Evolutionary conservation across 768 basidiomycete species (phyloP), one percentile per base, ranked within the genome.

Genomic region (Lanmaoa rubissima): DNA sequence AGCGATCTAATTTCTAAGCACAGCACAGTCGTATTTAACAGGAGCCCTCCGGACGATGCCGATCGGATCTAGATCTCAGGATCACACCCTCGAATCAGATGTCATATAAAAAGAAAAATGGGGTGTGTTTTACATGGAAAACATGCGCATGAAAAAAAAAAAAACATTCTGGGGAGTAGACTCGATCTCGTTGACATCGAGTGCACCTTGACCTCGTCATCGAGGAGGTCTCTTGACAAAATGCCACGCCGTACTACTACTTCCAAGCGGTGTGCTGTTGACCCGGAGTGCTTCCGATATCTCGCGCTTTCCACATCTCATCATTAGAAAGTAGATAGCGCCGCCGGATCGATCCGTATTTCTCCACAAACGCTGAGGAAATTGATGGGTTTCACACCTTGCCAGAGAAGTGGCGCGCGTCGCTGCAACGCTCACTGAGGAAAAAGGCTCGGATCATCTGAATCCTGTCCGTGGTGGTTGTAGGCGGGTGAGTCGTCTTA

Each of bases 21-120:
- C 51, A 41, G 17, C 32, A 34, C 2, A 14, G 32, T 13, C 53
- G 34, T 55, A 55, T 55, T 55, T 55, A 55, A 38, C 52, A 38
- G 35, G 32, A 19, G 53, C 21, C 40, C 42, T 42, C 21, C 59
- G 59, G 59, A 50, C 52, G 48, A 61, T 60, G 59, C 59, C 59
- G 59, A 55, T 24, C 21, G 21, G 21, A 24, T 55, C 34, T 31
- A 35, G 54, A 55, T 41, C 39, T 54, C 53, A 49, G 48, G 35
- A 38, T 49, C 36, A 49, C 21, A 52, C 49, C 53, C 52, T 51
- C n/a, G 24, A 51, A 53, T 54, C 28, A 39, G 51, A 52, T 53
- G 35, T 21, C 35, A 1, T n/a, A 21, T 19, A 26, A 26, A 24
- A 5, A 14, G 43, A 49, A 34, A 51, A 51, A 12, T 11, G 10